A percentile compares a stretch with the other conserved stretches of the same genome.
These are phyloP conservation scores for Globisporangium barbulae DNA, from an alignment of 352 stramenopile genomes.

Conservation along the genomic window DNA sequence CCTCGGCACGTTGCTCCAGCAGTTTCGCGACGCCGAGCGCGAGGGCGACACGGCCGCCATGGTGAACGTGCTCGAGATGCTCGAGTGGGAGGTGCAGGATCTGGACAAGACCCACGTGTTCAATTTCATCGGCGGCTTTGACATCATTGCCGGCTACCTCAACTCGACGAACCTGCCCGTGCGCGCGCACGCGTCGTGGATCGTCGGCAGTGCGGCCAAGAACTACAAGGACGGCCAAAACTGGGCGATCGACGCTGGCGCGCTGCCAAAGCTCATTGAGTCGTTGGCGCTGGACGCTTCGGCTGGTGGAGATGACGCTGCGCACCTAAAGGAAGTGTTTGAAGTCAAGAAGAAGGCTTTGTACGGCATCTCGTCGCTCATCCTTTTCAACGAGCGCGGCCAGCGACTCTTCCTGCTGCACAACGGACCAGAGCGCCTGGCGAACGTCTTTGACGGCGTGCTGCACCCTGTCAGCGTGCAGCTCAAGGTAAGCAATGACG, in stretches of 20 bases:
- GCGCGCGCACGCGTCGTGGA: conserved; percentile 57
- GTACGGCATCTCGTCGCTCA: conserved; percentile 73
- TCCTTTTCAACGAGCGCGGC: conserved; percentile 62
- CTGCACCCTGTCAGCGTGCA: conserved; percentile 45
- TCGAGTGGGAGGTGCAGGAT: conserved; percentile 88
- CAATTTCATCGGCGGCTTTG: conserved; percentile 83
- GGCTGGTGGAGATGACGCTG: background rate
- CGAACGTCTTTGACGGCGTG: conserved; percentile 34
- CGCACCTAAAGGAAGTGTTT: conserved; percentile 23
- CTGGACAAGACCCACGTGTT: conserved; percentile 86
- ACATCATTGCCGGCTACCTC: conserved; percentile 63
- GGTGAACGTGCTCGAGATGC: conserved; percentile 53
- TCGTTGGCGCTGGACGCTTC: conserved; percentile 42
- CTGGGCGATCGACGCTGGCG: conserved; percentile 74
- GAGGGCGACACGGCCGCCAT: conserved; percentile 43
- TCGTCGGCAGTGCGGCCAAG: conserved; percentile 75
- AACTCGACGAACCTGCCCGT: conserved; percentile 68
- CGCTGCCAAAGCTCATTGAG: conserved; percentile 62
- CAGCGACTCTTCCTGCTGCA: conserved; percentile 61
- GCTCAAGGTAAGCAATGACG: conserved; percentile 48
- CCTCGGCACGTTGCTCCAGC: conserved; percentile 64
- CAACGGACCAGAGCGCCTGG: conserved; percentile 35
- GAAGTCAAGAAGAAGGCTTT: conserved; percentile 84
- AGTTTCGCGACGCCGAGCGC: conserved; percentile 59
- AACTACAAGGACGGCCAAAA: conserved; percentile 82